Evolutionary conservation across 805 yeast species (phyloP), one percentile per base, ranked within the genome.

Genomic region (Ogataea methanolica): DNA sequence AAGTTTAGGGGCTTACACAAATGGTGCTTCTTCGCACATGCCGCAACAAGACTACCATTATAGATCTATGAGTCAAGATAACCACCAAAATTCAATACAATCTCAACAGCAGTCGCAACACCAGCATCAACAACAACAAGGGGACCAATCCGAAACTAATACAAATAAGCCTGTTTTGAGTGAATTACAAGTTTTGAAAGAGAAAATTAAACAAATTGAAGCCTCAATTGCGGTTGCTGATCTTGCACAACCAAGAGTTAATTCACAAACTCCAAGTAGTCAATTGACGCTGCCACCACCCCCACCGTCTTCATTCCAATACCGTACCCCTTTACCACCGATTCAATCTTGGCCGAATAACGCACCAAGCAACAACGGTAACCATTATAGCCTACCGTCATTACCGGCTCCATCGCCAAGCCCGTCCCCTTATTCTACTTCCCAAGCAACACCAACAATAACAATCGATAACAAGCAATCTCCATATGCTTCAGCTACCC

Each of bases 121-220:
- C 5, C 36, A 39, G 26, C 33, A 23, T 19, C 33, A 26, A 29
- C 36, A 17, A n/a, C 42, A 31, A 31, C 42, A 16, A 23, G 21
- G 19, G 6, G 15, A 31, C 16, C 33, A 11, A 14, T 16, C 19
- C 7, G 11, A 16, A 19, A n/a, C 19, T 16, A 50, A 40, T 16
- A 21, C 17, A 5, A 46, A 49, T 8, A 48, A 52, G 40, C 63
- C 62, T 2, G 58, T 62, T 4, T 41, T 60, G 40, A 42, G 49
- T 17, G 69, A 66, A 53, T 48, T 66, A 12, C 74, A 74, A 34
- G 50, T 61, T 15, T 56, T 76, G 37, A 69, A 70, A 41, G 68
- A 69, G 9, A 72, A 73, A 47, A 72, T 76, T 36, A 71, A 66
- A 44, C 73, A 72, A 52, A 66, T 76, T 5, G 81, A 76, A 53